Conservation (phyloP, 106 monocot species). For the Triglochin maritima region DNA sequence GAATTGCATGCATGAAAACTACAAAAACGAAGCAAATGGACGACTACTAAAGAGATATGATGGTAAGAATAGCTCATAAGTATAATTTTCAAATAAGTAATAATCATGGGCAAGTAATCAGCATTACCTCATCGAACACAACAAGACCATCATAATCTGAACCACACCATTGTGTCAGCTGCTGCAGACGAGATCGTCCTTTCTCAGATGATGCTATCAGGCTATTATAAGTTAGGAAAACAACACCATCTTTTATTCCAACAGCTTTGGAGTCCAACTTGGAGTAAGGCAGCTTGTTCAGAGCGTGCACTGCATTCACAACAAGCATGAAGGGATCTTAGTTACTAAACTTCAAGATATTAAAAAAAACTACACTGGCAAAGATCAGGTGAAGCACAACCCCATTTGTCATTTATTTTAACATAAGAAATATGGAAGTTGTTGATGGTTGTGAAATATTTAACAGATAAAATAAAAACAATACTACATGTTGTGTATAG, state of each 20-base stretch:
- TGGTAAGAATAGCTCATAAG: too few species aligned
- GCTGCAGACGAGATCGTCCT: slow-evolving; percentile 93
- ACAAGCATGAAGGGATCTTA: not conserved
- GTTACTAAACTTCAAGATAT: too few species aligned
- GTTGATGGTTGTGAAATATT: too few species aligned
- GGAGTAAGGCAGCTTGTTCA: slow-evolving; percentile 97
- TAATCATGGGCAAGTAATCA: not conserved
- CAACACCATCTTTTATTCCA: slow-evolving; percentile 86
- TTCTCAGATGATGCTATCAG: slow-evolving; percentile 97
- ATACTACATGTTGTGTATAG: too few species aligned
- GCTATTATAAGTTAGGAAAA: slow-evolving; percentile 92
- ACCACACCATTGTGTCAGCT: slow-evolving; percentile 92
- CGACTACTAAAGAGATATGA: too few species aligned
- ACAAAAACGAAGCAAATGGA: too few species aligned
- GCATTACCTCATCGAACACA: slow-evolving; percentile 91
- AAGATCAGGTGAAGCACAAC: too few species aligned
- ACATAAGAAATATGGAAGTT: too few species aligned
- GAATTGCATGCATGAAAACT: too few species aligned
- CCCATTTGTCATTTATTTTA: too few species aligned
- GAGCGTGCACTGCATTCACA: slow-evolving; percentile 72
- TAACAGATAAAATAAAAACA: too few species aligned
- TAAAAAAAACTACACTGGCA: too few species aligned
- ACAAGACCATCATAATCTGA: slow-evolving; percentile 86
- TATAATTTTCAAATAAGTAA: not conserved
- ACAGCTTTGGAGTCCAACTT: slow-evolving; percentile 96